Percentiles rank a stretch among this genome's conserved stretches.
These are phyloP conservation scores for Xylaria telfairii DNA, from an alignment of 495 filamentous ascomycete species.

Conservation along the genomic window DNA sequence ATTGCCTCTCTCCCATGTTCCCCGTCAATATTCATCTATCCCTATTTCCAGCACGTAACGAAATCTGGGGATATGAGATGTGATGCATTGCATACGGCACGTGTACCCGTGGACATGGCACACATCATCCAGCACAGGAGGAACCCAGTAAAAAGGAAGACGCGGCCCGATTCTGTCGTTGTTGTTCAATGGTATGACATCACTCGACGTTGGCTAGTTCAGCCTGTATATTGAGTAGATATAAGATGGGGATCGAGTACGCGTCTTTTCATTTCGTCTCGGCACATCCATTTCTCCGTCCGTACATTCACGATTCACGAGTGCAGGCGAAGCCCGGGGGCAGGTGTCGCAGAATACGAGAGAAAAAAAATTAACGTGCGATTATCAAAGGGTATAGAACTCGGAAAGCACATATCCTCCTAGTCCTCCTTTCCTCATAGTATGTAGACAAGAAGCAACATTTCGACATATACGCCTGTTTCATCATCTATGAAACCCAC, in stretches of 20 bases:
- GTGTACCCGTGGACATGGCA: constrained; percentile 6
- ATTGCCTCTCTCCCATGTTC: neutral
- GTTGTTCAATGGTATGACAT: constrained; percentile 11
- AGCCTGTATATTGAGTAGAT: constrained; percentile 7
- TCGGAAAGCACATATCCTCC: constrained; percentile 17
- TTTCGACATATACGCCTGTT: constrained; percentile 15
- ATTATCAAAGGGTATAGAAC: constrained; percentile 31
- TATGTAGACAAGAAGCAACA: constrained; percentile 9
- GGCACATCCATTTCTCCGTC: constrained; percentile 15
- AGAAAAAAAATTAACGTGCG: constrained; percentile 9
- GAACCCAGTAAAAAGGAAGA: constrained; percentile 8
- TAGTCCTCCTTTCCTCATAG: constrained; percentile 2
- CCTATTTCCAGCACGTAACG: neutral
- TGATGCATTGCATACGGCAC: constrained; percentile 22
- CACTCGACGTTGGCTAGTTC: constrained; percentile 15
- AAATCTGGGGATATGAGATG: neutral
- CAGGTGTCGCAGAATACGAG: neutral
- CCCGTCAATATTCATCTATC: neutral
- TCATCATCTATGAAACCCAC: constrained; percentile 12
- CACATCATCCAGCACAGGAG: neutral
- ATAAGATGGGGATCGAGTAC: constrained; percentile 8
- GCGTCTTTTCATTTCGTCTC: constrained; percentile 5
- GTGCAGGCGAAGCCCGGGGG: neutral
- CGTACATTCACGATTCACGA: constrained; percentile 9
- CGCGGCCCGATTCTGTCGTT: neutral